Base-by-base conservation (phyloP, 2,329 filamentous ascomycete species). In the Hypoxylon sp. region DNA sequence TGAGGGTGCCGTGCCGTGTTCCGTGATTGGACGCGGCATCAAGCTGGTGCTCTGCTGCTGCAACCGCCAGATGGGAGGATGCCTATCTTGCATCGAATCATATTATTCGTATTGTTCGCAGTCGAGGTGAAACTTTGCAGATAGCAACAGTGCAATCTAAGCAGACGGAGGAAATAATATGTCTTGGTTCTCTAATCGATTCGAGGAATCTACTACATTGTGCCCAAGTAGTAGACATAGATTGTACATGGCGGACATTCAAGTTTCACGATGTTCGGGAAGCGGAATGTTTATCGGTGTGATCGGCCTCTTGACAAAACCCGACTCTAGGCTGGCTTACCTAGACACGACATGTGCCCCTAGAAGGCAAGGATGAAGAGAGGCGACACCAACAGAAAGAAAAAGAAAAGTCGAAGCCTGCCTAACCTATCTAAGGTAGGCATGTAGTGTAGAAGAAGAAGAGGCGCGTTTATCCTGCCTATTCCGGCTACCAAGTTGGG, bases 211-310 rank as follows among this genome's bases (percentile, higher is more conserved):
- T n/a, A n/a, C n/a, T n/a, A n/a, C n/a, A n/a, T n/a, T n/a, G n/a
- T n/a, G n/a, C n/a, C n/a, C n/a, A n/a, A n/a, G n/a, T n/a, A n/a
- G n/a, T n/a, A n/a, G n/a, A n/a, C n/a, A n/a, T n/a, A n/a, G n/a
- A n/a, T n/a, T n/a, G n/a, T n/a, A n/a, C n/a, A n/a, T n/a, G n/a
- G n/a, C n/a, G n/a, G n/a, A n/a, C n/a, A n/a, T n/a, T n/a, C n/a
- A n/a, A 5, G 11, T 5, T 2, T 7, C 24, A 43, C 31, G 20
- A 29, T 26, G 58, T 46, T 53, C 41, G 31, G 54, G 35, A 24
- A 27, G 27, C 35, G 48, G 50, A 42, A 58, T 43, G 31, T n/a
- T 45, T 48, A 53, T 56, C 49, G 41, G 49, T 61, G 18, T 54
- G 37, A 52, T 58, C 58, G 49, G 58, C 54, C 45, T 46, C 49